Percentiles rank a stretch among this genome's conserved stretches.
Evolutionary conservation across 805 yeast genomes (phyloP).

Genomic region (Metschnikowia cubensis): DNA sequence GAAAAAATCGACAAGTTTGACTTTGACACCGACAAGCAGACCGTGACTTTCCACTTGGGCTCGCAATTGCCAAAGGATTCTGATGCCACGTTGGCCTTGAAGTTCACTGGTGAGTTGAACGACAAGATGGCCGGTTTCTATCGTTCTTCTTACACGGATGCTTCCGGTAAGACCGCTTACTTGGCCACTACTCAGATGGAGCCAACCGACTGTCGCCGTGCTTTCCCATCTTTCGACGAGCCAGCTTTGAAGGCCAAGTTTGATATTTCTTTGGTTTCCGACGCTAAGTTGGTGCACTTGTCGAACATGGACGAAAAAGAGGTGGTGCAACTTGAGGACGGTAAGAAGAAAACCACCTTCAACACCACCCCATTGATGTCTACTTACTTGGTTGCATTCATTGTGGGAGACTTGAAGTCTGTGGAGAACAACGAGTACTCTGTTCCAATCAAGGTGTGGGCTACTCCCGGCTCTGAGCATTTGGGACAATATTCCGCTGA

Average conservation of each 20-base stretch:
- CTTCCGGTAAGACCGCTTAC: conserved; percentile 61
- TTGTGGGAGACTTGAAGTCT: conserved; percentile 74
- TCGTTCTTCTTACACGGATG: conserved; percentile 56
- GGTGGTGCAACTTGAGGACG: conserved; percentile 39
- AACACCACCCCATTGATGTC: conserved; percentile 80
- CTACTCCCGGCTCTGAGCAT: conserved; percentile 72
- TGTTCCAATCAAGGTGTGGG: conserved; percentile 75
- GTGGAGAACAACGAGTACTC: conserved; percentile 63
- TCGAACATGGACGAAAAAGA: conserved; percentile 66
- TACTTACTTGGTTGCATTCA: conserved; percentile 80
- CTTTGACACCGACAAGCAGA: conserved; percentile 36
- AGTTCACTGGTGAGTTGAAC: conserved; percentile 61
- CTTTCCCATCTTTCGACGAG: conserved; percentile 84
- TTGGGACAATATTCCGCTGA: conserved; percentile 72
- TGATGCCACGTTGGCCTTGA: conserved; percentile 43
- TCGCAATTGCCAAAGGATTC: conserved; percentile 34
- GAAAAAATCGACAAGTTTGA: conserved; percentile 20
- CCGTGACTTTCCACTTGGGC: conserved; percentile 38
- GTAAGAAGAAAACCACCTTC: conserved; percentile 55
- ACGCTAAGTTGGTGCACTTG: conserved; percentile 52
- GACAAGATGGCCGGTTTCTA: conserved; percentile 83
- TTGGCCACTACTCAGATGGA: conserved; percentile 85
- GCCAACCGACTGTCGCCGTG: conserved; percentile 81
- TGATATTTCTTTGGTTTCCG: conserved; percentile 58
- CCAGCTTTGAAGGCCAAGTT: conserved; percentile 76